Base-by-base conservation (phyloP, 345 rosid genomes). In the Microcos paniculata region DNA sequence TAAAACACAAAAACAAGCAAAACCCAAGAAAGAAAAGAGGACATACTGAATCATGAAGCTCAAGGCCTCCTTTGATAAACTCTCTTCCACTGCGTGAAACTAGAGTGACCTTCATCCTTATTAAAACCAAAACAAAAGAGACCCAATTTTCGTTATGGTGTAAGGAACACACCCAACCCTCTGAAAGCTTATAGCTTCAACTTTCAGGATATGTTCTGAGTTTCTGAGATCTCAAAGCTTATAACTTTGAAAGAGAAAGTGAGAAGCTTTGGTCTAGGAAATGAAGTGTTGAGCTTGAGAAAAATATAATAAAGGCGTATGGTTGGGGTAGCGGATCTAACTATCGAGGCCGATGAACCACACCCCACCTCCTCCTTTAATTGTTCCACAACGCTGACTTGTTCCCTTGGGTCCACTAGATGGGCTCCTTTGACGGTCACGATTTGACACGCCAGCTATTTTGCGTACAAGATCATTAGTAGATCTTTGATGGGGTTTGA, bases 31-130 rank as follows among this genome's bases (percentile, higher is more conserved):
- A 56, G 4, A 63, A 8, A 16, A 26, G 73, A 51, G 63, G 23
- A 59, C 73, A 70, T 88, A 93, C 98, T 76, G 96, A 92, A 74
- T 88, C 95, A 76, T 77, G 77, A 62, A 94, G 96, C 78, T 91
- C 89, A 62, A 94, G 80, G 21, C 95, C 97, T 69, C 86, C 94
- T 75, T 87, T 91, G 85, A 90, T 63, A 73, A 94, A 79, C 82
- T 94, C 98, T 83, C 92, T 87, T 30, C 98, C 98, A 82, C 94
- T 83, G 64, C 97, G 97, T 4, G 94, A 89, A 85, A 91, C 90
- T 35, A 94, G 87, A 74, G 85, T 74, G 75, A 95, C 89, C 87
- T 90, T 93, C 99, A 95, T 95, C 46, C 30, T 75, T 53, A 76
- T 70, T 19, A 15, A 45, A 69, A 75, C 70, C 63, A 19, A 81